Percentiles rank a stretch among this genome's conserved stretches.
Evolutionary conservation across 768 basidiomycete genomes (phyloP).

Genomic region (Pleurotus sapidus): DNA sequence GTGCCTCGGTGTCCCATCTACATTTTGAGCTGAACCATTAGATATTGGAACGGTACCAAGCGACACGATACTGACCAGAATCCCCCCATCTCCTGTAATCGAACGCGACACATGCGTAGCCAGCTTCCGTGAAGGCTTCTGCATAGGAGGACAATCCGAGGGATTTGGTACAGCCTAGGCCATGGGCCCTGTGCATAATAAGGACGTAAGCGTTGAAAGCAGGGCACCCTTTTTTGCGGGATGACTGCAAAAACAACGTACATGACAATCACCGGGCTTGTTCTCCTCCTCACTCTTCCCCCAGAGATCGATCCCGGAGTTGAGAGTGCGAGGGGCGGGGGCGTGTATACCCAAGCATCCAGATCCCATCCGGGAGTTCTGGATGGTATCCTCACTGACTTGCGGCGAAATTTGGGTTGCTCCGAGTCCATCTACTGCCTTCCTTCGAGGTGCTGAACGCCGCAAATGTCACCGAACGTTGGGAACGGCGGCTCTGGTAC

Average conservation of each 20-base stretch:
- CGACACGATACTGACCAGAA: constrained; percentile 20
- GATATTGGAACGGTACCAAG: neutral
- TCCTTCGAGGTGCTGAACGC: too few relatives aligned
- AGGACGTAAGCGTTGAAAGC: neutral
- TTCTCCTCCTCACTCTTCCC: too few relatives aligned
- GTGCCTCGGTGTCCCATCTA: constrained; percentile 29
- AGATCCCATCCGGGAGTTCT: constrained; percentile 26
- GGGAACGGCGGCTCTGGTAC: too few relatives aligned
- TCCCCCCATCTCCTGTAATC: constrained; percentile 36
- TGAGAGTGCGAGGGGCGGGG: constrained; percentile 1
- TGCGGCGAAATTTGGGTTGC: neutral
- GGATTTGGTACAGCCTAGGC: constrained; percentile 26
- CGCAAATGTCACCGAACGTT: too few relatives aligned
- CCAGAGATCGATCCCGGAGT: too few relatives aligned
- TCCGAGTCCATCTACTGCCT: too few relatives aligned
- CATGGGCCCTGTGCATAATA: constrained; percentile 28
- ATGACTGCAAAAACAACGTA: neutral
- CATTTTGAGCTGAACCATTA: neutral
- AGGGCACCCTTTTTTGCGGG: too few relatives aligned
- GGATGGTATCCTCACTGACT: constrained; percentile 27
- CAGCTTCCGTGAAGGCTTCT: constrained; percentile 23
- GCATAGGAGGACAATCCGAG: constrained; percentile 28
- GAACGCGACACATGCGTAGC: constrained; percentile 32
- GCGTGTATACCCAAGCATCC: constrained; percentile 31
- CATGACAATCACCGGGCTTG: constrained; percentile 10